Base-by-base conservation (phyloP, 2,329 filamentous ascomycete genomes). In the Gyromitra esculenta region DNA sequence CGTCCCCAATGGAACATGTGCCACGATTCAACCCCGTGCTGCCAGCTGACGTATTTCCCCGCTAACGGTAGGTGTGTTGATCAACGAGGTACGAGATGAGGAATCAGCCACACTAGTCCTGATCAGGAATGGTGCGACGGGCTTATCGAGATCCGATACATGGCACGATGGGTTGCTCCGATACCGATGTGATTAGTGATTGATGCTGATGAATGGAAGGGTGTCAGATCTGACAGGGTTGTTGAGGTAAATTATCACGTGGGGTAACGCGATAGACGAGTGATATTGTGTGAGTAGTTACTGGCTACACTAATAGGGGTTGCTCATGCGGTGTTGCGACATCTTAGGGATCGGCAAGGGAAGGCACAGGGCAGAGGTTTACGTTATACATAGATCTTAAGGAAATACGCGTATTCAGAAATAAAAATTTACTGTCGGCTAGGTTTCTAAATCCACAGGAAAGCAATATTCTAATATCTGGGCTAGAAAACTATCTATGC, bases 111-210 rank as follows among this genome's bases (percentile, higher is more conserved):
- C n/a, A n/a, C 50, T 54, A 54, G 50, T 31, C 50, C 50, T 21
- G 21, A 54, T 54, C 13, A 13, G 21, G 18, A 2, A 54, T 54
- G 21, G 21, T 9, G 50, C 50, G 21, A 18, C 21, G 13, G 50
- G 50, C 50, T 54, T 54, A 54, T 54, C 50, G 50, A 54, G 21
- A 54, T 54, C 50, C 13, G 50, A 54, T 54, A 54, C 50, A 54
- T 54, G 50, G 50, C 50, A 21, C 50, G 50, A 54, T 45, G 43
- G 43, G 11, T 45, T 45, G 2, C 25, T 31, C 43, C 43, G 43
- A 45, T 45, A 45, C 25, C 50, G 50, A 54, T 54, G 21, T 31
- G 50, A 54, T 54, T 54, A 31, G 50, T 54, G 50, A 54, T 45
- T 45, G 43, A 45, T 45, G 43, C 21, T 50, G 50, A 9, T 54